These are phyloP conservation scores for Coemansia sp. DNA, from an alignment of 192 early-diverging fungal species.

Conservation along the genomic window DNA sequence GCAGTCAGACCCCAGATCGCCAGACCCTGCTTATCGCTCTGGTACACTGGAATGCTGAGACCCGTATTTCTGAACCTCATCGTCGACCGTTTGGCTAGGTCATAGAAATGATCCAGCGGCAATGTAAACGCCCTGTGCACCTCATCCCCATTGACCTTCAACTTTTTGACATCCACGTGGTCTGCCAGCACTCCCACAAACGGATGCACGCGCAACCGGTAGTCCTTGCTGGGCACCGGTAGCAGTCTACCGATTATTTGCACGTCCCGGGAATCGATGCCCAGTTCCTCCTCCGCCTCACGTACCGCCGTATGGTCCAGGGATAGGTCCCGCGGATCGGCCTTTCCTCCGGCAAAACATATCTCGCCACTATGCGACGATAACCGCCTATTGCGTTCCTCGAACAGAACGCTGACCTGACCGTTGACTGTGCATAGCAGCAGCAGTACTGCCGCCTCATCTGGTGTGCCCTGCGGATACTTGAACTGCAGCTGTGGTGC, in stretches of 20 bases:
- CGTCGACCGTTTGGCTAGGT: slow-evolving; percentile 33
- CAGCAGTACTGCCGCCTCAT: slow-evolving; percentile 43
- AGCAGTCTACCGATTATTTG: slow-evolving; percentile 64
- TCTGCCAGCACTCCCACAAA: slow-evolving; percentile 60
- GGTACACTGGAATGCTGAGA: slow-evolving; percentile 62
- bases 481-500: slow-evolving; percentile 27
- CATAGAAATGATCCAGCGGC: slow-evolving; percentile 64
- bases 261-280: slow-evolving; percentile 47
- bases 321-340: slow-evolving; percentile 60
- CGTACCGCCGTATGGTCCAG: slow-evolving; percentile 69
- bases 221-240: slow-evolving; percentile 61
- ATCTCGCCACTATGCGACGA: slow-evolving; percentile 76
- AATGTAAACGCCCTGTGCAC: slow-evolving; percentile 69
- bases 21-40: slow-evolving; percentile 52
- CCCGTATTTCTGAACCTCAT: slow-evolving; percentile 58
- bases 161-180: slow-evolving; percentile 39
- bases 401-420: slow-evolving; percentile 73
- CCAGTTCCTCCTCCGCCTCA: slow-evolving; percentile 81
- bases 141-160: slow-evolving; percentile 65
- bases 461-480: neutral
- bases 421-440: slow-evolving; percentile 66
- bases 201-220: slow-evolving; percentile 61
- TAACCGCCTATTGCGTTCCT: slow-evolving; percentile 66
- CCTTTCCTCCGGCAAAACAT: slow-evolving; percentile 78
- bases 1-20: slow-evolving; percentile 82